Evolutionary conservation across 441 rosid genomes (phyloP), one percentile per base, ranked within the genome.

Genomic region (Capsella rubella): DNA sequence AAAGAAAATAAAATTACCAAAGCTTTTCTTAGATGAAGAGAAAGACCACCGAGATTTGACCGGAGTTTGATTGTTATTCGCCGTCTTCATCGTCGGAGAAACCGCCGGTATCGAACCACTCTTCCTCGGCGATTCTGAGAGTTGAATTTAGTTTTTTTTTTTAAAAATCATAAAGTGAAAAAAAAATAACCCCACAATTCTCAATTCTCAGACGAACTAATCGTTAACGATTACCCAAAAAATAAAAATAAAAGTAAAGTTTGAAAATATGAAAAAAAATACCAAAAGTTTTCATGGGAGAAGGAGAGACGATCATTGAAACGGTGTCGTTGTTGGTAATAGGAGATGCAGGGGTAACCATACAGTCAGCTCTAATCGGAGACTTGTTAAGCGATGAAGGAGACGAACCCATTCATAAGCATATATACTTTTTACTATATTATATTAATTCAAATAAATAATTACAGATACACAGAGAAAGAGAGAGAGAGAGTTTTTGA

Each of bases 391-490:
- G 78, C 54, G 94, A 87, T 8, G 97, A 87, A 3, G 76, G 84
- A 66, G 91, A 87, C 9, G 89, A 85, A 78, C 94, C 94, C 97
- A 89, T 90, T 52, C 72, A 77, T 72, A 64, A 6, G 16, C 65
- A 51, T 43, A 72, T 21, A 21, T 21, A 21, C 25, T 21, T 21
- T 21, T 21, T 21, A 21, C 25, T 21, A 21, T 21, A 21, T 3
- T 40, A 46, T 27, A n/a, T 1, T 43, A 64, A 4, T 10, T 10
- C 27, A 35, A 72, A 29, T 46, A 49, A 37, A 6, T 11, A 49
- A 53, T 34, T 34, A 0, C 2, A 34, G 2, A 34, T 43, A 51
- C 56, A 25, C 13, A 47, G 67, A 68, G 32, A 64, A 51, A 43
- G 65, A 18, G 32, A 64, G 55, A 43, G 65, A 18, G 29, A 45